Base-by-base conservation (phyloP, 208 protist species). In the Crithidia expoeki region DNA sequence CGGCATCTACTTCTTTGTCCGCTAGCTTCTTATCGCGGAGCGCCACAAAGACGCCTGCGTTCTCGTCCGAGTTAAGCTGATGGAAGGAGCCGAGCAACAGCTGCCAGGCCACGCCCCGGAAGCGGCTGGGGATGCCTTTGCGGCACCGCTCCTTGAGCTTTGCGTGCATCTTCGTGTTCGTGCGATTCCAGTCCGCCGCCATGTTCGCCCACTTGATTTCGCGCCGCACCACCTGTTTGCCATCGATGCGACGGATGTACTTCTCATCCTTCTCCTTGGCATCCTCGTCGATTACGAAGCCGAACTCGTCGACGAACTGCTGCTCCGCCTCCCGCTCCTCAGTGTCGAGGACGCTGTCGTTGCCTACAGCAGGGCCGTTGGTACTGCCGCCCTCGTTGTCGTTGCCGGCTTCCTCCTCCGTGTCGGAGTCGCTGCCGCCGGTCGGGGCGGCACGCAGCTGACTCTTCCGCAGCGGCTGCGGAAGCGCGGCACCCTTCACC, bases 121-220 rank as follows among this genome's bases (percentile, higher is more conserved):
- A 84, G 27, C 79, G 76, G 17, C 72, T 67, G 1, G 94, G 92
- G 69, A 97, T 96, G 32, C 94, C 94, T 53, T 95, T 96, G 65
- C 94, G 90, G 61, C 88, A 94, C 44, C 90, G 86, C 77, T 93
- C 82, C 76, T 97, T 97, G 49, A 96, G 59, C 53, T 92, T 96
- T 2, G 64, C 76, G 59, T 88, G 79, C 76, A 86, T 89, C 68
- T 87, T 89, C 4, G 61, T 79, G 69, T 92, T 88, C 16, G 84
- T 88, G 7, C 74, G 64, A 49, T 84, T 81, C 94, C 94, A 97
- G 75, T 95, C 79, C 40, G 86, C 71, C 7, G 88, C 80, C 92
- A 97, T 96, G 59, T 89, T 90, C 34, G 81, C 82, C 92, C 94
- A 97, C 81, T 97, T 96, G 44, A 92, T 74, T 72, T 97, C 88